Evolutionary conservation across 768 basidiomycete species (phyloP), one percentile per base, ranked within the genome.

Genomic region (Pleurotus citrinopileatus): DNA sequence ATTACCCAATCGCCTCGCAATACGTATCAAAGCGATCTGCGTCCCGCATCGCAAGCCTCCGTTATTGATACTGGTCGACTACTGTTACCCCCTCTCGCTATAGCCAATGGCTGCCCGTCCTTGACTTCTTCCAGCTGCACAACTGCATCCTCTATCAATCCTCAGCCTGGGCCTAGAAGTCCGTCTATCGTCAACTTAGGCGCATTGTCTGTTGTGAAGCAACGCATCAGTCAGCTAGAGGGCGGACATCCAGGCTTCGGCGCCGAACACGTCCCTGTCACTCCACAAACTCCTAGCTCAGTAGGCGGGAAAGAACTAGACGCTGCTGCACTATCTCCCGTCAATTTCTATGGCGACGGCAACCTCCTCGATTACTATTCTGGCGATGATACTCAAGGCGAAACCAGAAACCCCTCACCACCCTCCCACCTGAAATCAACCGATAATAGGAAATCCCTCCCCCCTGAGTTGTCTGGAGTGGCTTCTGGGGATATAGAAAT

Each of bases 121-220:
- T 25, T 34, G 12, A 28, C 46, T 37, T 10, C 43, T 15, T 46
- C 34, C 13, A n/a, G 36, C 3, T 25, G 46, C n/a, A 48, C 26
- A 36, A 20, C 32, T 7, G 20, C 23, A 45, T 40, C 55, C 15
- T 51, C 61, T 48, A 54, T 60, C 42, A 66, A 66, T 42, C 65
- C 61, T 55, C 71, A 64, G 51, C 62, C 65, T 17, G 69, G 64
- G 52, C 17, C 48, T 23, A 36, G 34, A 37, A 86, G 82, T 54
- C 82, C 85, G 3, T 88, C 86, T 6, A 80, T 89, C 40, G 69
- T 77, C 23, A 82, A 86, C 54, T 73, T 89, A 13, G 79, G 75
- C 55, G 75, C 76, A 52, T 66, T 81, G 34, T 87, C 85, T 5
- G 78, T 88, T 20, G 87, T 89, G 42, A 81, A 78, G 55, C 80